These are phyloP conservation scores for Pythium folliculosum DNA, from an alignment of 352 stramenopile genomes.

Conservation along the genomic window DNA sequence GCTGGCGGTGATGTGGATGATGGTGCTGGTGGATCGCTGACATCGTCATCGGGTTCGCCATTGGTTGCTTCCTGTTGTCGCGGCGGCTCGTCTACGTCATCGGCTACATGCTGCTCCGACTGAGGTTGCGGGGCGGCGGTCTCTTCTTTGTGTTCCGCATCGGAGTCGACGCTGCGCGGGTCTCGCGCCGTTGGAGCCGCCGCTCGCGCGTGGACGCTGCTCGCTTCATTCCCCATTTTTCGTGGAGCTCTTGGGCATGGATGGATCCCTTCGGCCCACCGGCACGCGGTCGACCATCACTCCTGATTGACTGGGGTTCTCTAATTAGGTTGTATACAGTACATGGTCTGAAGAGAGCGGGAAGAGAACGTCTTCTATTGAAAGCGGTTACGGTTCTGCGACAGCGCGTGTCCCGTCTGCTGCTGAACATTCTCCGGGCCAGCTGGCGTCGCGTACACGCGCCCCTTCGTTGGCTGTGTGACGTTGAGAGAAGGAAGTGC, in stretches of 20 bases:
- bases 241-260: no score
- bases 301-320: not conserved
- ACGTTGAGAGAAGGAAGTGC: conserved; percentile 1
- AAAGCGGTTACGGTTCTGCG: not conserved
- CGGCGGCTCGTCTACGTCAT: no score
- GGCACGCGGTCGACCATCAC: not conserved
- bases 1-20: not conserved
- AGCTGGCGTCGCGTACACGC: conserved; percentile 2
- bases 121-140: no score
- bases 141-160: not conserved
- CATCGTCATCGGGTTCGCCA: not conserved
- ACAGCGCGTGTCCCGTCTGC: conserved; percentile 4
- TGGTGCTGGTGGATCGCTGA: not conserved
- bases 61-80: not conserved
- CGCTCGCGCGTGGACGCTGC: not conserved
- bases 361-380: not conserved
- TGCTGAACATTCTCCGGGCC: conserved; percentile 9
- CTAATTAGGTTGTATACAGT: not conserved
- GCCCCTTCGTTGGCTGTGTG: conserved; percentile 16
- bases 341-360: not conserved
- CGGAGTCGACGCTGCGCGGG: not conserved
- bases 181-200: not conserved
- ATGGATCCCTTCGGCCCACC: not conserved
- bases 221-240: no score
- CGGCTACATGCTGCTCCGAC: no score